Conservation (phyloP, 257 asterid species). For the Primulina tabacum region DNA sequence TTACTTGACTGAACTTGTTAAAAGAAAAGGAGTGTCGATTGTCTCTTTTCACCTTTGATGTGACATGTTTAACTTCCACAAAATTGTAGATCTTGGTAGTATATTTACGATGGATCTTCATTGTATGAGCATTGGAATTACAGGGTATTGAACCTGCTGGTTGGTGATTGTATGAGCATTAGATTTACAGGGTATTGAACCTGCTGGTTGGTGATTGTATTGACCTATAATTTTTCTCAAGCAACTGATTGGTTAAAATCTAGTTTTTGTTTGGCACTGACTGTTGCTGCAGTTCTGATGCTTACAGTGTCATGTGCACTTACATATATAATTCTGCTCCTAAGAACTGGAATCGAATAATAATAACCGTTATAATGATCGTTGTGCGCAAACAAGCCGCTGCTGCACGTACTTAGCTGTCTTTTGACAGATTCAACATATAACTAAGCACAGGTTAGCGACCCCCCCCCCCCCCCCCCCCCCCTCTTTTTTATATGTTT, state of each 20-base stretch:
- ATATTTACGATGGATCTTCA: background rate
- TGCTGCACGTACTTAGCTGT: slow-evolving; percentile 3
- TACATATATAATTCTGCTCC: background rate
- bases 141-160: background rate
- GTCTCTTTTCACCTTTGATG: too few species aligned
- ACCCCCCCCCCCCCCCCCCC: slow-evolving; percentile 17
- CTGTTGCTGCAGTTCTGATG: too few species aligned
- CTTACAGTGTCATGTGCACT: too few species aligned
- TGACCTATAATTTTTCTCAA: background rate
- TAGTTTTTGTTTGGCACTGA: background rate
- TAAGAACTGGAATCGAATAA: slow-evolving; percentile 1
- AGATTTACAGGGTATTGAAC: background rate
- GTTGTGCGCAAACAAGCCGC: slow-evolving; percentile 18
- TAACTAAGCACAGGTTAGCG: slow-evolving; percentile 8
- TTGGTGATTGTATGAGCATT: background rate
- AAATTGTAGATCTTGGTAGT: too few species aligned
- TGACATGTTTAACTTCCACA: too few species aligned
- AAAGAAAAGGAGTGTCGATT: too few species aligned
- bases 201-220: background rate
- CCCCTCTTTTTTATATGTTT: background rate
- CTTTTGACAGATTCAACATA: slow-evolving; percentile 9
- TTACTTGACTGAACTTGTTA: too few species aligned
- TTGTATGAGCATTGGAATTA: background rate
- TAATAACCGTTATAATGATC: background rate
- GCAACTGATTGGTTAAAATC: background rate